Base-by-base conservation (phyloP, 2,329 filamentous ascomycete genomes). In the Nannizziopsis arthrosporioides region DNA sequence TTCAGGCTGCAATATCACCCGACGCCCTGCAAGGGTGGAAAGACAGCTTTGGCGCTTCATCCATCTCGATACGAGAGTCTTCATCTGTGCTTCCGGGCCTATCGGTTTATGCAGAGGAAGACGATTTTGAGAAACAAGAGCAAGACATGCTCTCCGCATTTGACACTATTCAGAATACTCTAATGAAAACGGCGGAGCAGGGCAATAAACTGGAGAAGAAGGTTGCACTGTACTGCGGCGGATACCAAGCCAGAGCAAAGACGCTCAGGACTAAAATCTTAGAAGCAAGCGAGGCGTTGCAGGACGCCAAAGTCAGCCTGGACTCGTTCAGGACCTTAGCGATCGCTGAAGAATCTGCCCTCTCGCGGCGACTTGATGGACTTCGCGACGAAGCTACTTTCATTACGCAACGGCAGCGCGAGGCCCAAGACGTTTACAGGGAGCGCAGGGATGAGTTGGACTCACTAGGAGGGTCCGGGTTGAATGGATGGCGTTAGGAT, bases 191-290 rank as follows among this genome's bases (percentile, higher is more conserved):
- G 0, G 92, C 89, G 2, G 82, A 90, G 57, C 77, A 82, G 49
- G 85, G 85, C 47, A 86, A 87, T 61, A 93, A 90, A 66, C 72
- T 94, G 1, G 89, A 96, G 68, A 94, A 94, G 76, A 95, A 92
- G 67, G 77, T 98, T n/a, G 74, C 75, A 0, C 73, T 94, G 47
- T 82, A 92, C 58, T 79, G 94, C 2, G 89, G 89, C 18, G 92
- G 92, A 11, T 98, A 98, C 68, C 82, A 89, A 63, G 81, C 88
- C 56, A 83, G 92, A 30, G 81, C 86, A 31, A 88, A 88, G 65
- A 81, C 79, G 56, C 75, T 98, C 19, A 78, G 80, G 17, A 76
- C 81, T 51, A 96, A 94, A 70, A 85, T 93, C 53, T 66, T 68
- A 14, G 84, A 88, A 55, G 85, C 87, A 1, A 78, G 80, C 19